A percentile compares a stretch with the other conserved stretches of the same genome.
Conservation (phyloP, 2,329 filamentous ascomycete species). For the Thelonectria blattea region DNA sequence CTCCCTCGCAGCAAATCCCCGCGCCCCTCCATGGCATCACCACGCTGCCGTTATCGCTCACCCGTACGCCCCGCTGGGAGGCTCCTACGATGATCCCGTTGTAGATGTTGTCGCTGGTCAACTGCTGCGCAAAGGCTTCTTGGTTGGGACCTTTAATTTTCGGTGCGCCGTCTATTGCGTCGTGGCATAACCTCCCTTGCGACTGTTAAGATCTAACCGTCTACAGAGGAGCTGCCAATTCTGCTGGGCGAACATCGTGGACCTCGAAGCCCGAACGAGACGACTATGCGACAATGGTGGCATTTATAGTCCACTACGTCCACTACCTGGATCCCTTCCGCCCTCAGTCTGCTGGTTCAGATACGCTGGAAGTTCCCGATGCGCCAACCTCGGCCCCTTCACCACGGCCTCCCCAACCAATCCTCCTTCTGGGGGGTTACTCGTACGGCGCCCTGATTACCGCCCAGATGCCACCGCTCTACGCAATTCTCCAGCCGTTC, state of each 20-base stretch:
- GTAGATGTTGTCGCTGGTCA: conserved; percentile 70
- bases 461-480: conserved; percentile 69
- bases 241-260: conserved; percentile 84
- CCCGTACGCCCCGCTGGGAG: conserved; percentile 88
- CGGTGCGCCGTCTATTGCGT: conserved; percentile 58
- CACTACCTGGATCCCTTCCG: conserved; percentile 59
- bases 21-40: conserved; percentile 50
- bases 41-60: conserved; percentile 77
- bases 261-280: conserved; percentile 78
- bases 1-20: conserved; percentile 46
- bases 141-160: conserved; percentile 93
- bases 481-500: conserved; percentile 67
- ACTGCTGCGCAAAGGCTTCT: conserved; percentile 71
- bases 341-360: conserved; percentile 9
- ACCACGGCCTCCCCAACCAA: conserved; percentile 28
- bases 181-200: not conserved
- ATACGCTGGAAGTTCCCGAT: not conserved
- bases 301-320: conserved; percentile 78
- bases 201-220: conserved; percentile 22
- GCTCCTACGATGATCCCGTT: conserved; percentile 81
- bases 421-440: conserved; percentile 76
- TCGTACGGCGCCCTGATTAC: conserved; percentile 90
- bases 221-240: conserved; percentile 74
- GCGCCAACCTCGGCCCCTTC: conserved; percentile 4
- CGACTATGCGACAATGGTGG: conserved; percentile 85